A percentile compares a stretch with the other conserved stretches of the same genome.
Evolutionary conservation across 169 alveolate species (phyloP).

Genomic region (Neospora caninum): DNA sequence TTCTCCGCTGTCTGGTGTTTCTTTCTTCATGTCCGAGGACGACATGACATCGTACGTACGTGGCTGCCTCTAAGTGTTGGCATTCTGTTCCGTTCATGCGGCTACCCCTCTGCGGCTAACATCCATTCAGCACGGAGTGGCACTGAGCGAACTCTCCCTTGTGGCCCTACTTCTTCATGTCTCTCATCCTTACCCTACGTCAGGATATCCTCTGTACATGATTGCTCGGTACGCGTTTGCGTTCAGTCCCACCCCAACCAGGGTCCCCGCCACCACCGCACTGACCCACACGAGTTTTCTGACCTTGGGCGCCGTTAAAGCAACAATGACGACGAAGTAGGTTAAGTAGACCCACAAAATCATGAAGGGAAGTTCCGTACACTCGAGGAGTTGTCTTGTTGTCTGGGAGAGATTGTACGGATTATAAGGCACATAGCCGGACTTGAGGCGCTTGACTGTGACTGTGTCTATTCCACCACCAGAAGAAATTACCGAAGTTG

Average conservation of each 20-base stretch:
- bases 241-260: conserved; percentile 71
- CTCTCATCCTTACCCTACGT: conserved; percentile 44
- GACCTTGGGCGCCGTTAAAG: conserved; percentile 58
- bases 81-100: too few relatives aligned
- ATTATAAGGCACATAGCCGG: conserved; percentile 62
- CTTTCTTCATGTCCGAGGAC: too few relatives aligned
- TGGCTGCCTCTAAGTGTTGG: too few relatives aligned
- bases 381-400: conserved; percentile 48
- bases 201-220: conserved; percentile 63
- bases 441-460: conserved; percentile 15
- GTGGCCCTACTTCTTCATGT: too few relatives aligned
- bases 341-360: conserved; percentile 68
- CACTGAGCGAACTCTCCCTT: too few relatives aligned
- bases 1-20: too few relatives aligned
- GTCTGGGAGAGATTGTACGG: conserved; percentile 56
- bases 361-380: conserved; percentile 66
- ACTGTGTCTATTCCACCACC: background rate
- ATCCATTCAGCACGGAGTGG: too few relatives aligned
- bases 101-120: too few relatives aligned
- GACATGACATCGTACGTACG: too few relatives aligned
- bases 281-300: conserved; percentile 59
- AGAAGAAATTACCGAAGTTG: background rate
- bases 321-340: conserved; percentile 68
- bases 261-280: conserved; percentile 71
- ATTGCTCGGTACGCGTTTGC: conserved; percentile 70